These are phyloP conservation scores for Wickerhamomyces xylosicus DNA, from an alignment of 805 yeast species.

Conservation along the genomic window DNA sequence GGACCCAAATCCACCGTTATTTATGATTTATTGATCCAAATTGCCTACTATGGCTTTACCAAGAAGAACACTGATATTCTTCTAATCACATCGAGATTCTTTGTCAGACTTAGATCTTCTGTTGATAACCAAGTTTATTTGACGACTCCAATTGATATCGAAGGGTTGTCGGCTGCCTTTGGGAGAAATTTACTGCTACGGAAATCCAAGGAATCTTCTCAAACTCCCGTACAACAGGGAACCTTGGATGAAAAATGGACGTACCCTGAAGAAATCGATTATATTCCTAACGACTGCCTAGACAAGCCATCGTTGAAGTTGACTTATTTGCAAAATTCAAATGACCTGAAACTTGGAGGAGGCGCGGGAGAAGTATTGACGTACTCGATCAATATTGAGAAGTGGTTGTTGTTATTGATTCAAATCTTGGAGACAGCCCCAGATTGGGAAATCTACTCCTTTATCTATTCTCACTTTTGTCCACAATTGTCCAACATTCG, in stretches of 20 bases:
- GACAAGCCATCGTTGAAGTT: constrained; percentile 26
- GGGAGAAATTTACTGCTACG: constrained; percentile 32
- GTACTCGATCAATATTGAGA: constrained; percentile 30
- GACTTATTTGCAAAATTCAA: too few relatives aligned
- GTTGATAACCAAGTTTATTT: constrained; percentile 35
- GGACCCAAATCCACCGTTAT: too few relatives aligned
- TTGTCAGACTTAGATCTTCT: constrained; percentile 45
- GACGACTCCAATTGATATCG: constrained; percentile 48
- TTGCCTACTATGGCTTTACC: too few relatives aligned
- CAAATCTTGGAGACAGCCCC: constrained; percentile 40
- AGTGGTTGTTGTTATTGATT: constrained; percentile 42
- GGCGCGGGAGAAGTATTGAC: constrained; percentile 16
- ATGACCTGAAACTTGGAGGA: too few relatives aligned
- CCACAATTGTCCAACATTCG: constrained; percentile 54
- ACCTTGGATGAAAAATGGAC: constrained; percentile 35
- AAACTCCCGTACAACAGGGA: too few relatives aligned
- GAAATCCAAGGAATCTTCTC: constrained; percentile 11
- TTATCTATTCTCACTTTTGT: constrained; percentile 55
- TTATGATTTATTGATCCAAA: too few relatives aligned
- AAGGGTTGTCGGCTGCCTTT: constrained; percentile 52
- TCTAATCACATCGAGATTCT: constrained; percentile 38
- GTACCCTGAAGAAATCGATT: constrained; percentile 46
- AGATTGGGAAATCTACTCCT: constrained; percentile 67
- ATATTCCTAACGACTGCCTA: constrained; percentile 33
- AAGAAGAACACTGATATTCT: constrained; percentile 27